Evolutionary conservation across 2,329 filamentous ascomycete genomes (phyloP), one percentile per base, ranked within the genome.

Genomic region (Alternaria sp.): DNA sequence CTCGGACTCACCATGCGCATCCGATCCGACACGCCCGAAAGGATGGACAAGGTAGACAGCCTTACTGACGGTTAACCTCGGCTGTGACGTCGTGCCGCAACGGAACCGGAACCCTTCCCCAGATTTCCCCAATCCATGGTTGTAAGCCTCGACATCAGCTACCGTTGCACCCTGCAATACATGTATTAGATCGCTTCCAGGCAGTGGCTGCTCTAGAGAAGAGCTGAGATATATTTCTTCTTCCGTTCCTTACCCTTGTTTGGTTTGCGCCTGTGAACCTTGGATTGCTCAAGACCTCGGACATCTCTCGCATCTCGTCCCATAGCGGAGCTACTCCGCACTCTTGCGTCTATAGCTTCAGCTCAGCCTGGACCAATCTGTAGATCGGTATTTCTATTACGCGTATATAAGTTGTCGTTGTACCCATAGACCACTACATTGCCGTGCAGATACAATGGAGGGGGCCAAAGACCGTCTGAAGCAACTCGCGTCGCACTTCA

Each of bases 401-500:
- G 22, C 51, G 20, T 50, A 49, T 64, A 57, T 54, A 54, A 58
- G 45, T 25, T 44, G 22, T 32, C 41, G 25, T 36, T 40, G 18
- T 16, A 25, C 27, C 18, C 18, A 28, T 30, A 44, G 20, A 40
- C 3, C 10, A 55, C 27, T 40, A 32, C n/a, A 34, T 18, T 12
- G 20, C 20, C 14, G 38, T 6, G 41, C 16, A 51, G 22, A 27
- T 51, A 65, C 20, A 27, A 63, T 65, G 62, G 59, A 62, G n/a
- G 60, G 62, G 43, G 60, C 62, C 22, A 63, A 60, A 67, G 59
- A 77, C 49, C 71, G 77, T 20, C 65, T 79, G 20, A 77, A 76
- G 70, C 75, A 74, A 56, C 71, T 79, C 44, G 77, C 76, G 36
- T 77, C 75, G 34, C 77, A 79, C 54, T 77, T 79, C 60, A 74